Base-by-base conservation (phyloP, 2,329 filamentous ascomycete genomes). In the Coccinonectria pachysandricola region DNA sequence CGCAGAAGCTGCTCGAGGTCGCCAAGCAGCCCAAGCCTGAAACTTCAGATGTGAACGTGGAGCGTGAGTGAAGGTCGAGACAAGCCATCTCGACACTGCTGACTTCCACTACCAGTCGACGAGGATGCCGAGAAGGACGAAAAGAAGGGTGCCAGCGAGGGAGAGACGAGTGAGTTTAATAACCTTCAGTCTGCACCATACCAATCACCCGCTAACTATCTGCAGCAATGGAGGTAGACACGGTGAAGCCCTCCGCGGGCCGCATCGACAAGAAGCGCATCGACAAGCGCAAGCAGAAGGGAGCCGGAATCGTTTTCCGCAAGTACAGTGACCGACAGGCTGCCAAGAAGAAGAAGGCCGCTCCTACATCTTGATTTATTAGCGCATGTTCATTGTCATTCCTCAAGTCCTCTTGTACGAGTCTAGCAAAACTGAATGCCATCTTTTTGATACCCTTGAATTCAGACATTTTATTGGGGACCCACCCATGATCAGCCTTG, bases 1-100 rank as follows among this genome's bases (percentile, higher is more conserved):
- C 84, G 19, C 80, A 82, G 35, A 94, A 91, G 59, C 66, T 95
- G 34, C 66, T 87, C 48, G 85, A 87, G 52, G 55, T 93, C 43
- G 81, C 80, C 23, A 68, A 77, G 31, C 76, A 86, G 49, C 77
- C 83, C 34, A 85, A 81, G 53, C 76, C 81, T n/a, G 53, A 59
- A 40, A 50, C 59, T 30, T 54, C 57, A 27, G 61, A 72, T 38
- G 56, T 66, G 40, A 61, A 60, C 30, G 67, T 71, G 52, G 58
- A 63, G 26, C 51, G 49, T 40, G 48, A 57, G 42, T 29, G 22
- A 28, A 19, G 21, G 24, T 13, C 14, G 4, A 15, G 9, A 26
- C 14, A 17, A 10, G 7, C 12, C n/a, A 15, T 14, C 19, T 10
- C 19, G 16, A 11, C 4, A 15, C 3, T 8, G 4, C 22, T 12